Evolutionary conservation across 2,329 filamentous ascomycete species (phyloP).

Genomic region (Curvularia lunata): DNA sequence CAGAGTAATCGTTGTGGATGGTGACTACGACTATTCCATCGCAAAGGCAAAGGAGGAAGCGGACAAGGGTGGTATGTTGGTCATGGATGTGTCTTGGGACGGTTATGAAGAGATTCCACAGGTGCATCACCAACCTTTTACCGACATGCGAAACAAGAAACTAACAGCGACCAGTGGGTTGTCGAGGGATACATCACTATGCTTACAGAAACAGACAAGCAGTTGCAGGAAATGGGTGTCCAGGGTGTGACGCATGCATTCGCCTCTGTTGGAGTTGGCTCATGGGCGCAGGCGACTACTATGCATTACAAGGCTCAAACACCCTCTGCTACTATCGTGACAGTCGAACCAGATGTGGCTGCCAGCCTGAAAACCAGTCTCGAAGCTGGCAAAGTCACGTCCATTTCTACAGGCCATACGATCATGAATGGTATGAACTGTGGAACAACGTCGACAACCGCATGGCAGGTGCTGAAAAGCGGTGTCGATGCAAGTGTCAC

Average conservation of each 20-base stretch:
- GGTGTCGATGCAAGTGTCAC: constrained; percentile 67
- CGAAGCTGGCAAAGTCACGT: constrained; percentile 54
- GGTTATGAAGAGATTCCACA: constrained; percentile 70
- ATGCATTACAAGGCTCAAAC: constrained; percentile 64
- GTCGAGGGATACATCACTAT: constrained; percentile 80
- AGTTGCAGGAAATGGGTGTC: constrained; percentile 55
- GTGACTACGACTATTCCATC: constrained; percentile 70
- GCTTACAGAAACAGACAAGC: constrained; percentile 70
- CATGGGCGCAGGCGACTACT: constrained; percentile 72
- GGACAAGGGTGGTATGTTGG: constrained; percentile 58
- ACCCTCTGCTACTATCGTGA: constrained; percentile 57
- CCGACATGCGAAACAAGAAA: neutral
- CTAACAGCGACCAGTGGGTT: constrained; percentile 63
- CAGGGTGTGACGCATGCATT: constrained; percentile 60
- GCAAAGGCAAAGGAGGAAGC: constrained; percentile 55
- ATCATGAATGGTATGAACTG: constrained; percentile 80
- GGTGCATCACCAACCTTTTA: constrained; percentile 44
- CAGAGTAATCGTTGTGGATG: constrained; percentile 60
- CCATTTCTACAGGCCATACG: constrained; percentile 64
- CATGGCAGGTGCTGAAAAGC: constrained; percentile 65
- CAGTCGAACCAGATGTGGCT: constrained; percentile 73
- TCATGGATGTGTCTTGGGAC: constrained; percentile 72
- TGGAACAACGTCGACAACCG: constrained; percentile 69
- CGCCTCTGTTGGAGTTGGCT: constrained; percentile 74
- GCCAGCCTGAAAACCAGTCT: constrained; percentile 63